phyloP scores from a whole-genome alignment of 345 rosid species.

The Populus alba region DNA sequence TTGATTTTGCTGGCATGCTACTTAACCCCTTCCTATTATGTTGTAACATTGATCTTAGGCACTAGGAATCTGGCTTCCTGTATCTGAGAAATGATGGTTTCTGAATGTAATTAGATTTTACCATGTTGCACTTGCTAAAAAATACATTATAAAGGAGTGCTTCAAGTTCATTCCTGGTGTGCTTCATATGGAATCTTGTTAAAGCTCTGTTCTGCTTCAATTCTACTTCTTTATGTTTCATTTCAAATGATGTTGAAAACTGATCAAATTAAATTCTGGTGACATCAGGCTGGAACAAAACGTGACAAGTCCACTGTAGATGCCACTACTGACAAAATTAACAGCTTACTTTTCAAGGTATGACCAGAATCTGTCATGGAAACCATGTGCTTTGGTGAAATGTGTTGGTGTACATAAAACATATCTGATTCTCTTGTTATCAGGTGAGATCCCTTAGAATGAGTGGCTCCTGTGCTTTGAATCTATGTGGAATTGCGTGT shows the following conservation, averaged over 20 bases:
- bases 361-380: constrained; percentile 5
- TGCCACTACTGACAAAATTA: constrained; percentile 68
- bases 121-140: neutral
- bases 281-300: constrained; percentile 69
- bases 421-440: constrained; percentile 14
- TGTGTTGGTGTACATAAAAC: neutral
- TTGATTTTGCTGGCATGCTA: neutral
- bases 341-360: constrained; percentile 79
- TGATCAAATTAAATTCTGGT: constrained; percentile 17
- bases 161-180: neutral
- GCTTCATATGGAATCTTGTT: neutral
- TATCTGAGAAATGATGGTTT: neutral
- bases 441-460: constrained; percentile 94
- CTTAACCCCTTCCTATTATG: no score
- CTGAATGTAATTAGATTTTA: neutral
- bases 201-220: neutral
- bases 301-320: constrained; percentile 75
- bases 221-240: neutral
- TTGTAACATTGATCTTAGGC: neutral
- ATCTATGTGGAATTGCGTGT: constrained; percentile 92
- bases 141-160: neutral
- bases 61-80: neutral
- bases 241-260: constrained; percentile 5
- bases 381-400: neutral
- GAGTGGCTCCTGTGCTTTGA: constrained; percentile 90